phyloP scores from a whole-genome alignment of 2,329 filamentous ascomycete species.

The Cladosporium sp. region DNA sequence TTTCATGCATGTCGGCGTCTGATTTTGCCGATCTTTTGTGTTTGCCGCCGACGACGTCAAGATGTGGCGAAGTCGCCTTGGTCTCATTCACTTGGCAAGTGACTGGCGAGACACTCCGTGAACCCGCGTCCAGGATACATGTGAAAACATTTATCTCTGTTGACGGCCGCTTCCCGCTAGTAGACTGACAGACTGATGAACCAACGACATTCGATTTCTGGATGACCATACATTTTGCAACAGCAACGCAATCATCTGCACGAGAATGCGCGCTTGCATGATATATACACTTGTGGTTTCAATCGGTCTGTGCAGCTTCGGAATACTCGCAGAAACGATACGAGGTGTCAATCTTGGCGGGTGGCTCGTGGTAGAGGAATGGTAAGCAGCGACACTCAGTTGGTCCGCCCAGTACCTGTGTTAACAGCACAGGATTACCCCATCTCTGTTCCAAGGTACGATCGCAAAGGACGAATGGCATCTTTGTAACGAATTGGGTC shows the following conservation, averaged over 20 bases:
- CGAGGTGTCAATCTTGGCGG: constrained; percentile 49
- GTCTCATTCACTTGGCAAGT: not conserved
- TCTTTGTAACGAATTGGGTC: constrained; percentile 21
- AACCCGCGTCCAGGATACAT: too few species aligned
- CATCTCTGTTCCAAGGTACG: constrained; percentile 46
- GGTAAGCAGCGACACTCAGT: not conserved
- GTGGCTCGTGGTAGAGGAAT: constrained; percentile 44
- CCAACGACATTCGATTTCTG: too few species aligned
- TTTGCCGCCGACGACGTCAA: constrained; percentile 7
- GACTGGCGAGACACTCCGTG: not conserved
- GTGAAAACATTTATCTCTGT: too few species aligned
- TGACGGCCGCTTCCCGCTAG: too few species aligned
- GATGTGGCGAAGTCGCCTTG: constrained; percentile 8
- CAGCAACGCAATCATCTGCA: too few species aligned
- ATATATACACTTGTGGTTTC: not conserved
- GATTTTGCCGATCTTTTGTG: not conserved
- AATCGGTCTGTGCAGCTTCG: not conserved
- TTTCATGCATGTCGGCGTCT: not conserved
- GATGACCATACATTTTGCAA: too few species aligned
- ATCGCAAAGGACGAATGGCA: constrained; percentile 21
- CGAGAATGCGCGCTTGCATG: not conserved
- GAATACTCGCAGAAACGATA: constrained; percentile 36
- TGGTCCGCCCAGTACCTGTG: too few species aligned
- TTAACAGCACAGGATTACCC: constrained; percentile 49
- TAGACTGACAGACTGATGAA: too few species aligned